Evolutionary conservation across 768 basidiomycete species (phyloP).

Genomic region (Amanita molliuscula): DNA sequence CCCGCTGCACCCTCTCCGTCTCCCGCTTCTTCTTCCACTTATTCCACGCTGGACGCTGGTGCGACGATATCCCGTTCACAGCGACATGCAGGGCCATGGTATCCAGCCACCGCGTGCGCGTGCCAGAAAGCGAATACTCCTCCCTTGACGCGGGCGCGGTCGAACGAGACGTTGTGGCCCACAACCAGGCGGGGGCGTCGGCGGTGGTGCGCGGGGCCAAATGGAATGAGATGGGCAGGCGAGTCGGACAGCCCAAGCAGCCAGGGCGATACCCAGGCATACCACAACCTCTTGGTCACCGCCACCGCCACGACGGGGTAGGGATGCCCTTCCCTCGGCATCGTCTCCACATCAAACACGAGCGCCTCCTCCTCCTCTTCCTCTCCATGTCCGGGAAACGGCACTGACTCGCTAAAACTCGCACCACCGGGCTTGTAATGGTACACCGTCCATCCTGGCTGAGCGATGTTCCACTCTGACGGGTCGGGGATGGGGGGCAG

Average conservation of each 20-base stretch:
- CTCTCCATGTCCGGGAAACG: conserved; percentile 52
- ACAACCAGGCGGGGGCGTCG: conserved; percentile 70
- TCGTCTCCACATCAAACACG: conserved; percentile 89
- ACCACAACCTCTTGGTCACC: conserved; percentile 79
- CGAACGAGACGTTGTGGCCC: conserved; percentile 94
- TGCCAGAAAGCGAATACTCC: conserved; percentile 66
- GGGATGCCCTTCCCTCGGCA: conserved; percentile 64
- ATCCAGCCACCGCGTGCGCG: conserved; percentile 77
- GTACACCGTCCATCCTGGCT: conserved; percentile 41
- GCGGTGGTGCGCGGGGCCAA: conserved; percentile 46
- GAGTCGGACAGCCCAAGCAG: conserved; percentile 51
- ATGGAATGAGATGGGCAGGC: conserved; percentile 62
- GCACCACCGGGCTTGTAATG: conserved; percentile 72
- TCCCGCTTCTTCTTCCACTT: conserved; percentile 69
- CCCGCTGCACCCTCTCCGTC: conserved; percentile 39
- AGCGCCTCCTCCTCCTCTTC: conserved; percentile 64
- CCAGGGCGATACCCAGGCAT: conserved; percentile 95
- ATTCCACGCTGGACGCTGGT: conserved; percentile 91
- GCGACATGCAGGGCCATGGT: conserved; percentile 95
- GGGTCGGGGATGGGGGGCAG: conserved; percentile 14
- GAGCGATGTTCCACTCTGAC: conserved; percentile 6
- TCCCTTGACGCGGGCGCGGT: conserved; percentile 75
- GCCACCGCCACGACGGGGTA: conserved; percentile 88
- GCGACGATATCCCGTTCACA: conserved; percentile 87
- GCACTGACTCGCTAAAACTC: conserved; percentile 63